These are phyloP conservation scores for Blumeriella jaapii DNA, from an alignment of 2,329 filamentous ascomycete species.

Conservation along the genomic window DNA sequence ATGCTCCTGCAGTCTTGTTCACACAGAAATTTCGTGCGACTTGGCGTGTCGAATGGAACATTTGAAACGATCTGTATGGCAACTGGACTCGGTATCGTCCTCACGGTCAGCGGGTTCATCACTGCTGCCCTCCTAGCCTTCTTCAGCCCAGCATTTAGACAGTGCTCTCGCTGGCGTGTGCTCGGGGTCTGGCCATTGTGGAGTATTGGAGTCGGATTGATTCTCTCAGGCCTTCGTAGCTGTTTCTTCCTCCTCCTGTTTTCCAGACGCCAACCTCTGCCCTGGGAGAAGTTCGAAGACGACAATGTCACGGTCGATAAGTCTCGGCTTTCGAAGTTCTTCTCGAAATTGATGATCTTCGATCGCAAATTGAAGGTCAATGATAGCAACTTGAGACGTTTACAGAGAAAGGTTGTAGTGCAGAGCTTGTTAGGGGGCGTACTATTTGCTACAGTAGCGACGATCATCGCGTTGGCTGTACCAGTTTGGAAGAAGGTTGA, in stretches of 20 bases:
- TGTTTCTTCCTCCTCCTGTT: conserved; percentile 39
- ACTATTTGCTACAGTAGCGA: conserved; percentile 59
- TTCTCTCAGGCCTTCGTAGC: conserved; percentile 34
- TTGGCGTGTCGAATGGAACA: conserved; percentile 42
- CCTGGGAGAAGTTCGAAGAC: conserved; percentile 38
- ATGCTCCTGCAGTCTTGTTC: conserved; percentile 37
- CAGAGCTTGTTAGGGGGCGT: conserved; percentile 55
- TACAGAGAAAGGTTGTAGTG: conserved; percentile 35
- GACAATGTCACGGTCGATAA: conserved; percentile 7
- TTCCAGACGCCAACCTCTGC: conserved; percentile 34
- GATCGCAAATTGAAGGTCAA: conserved; percentile 36
- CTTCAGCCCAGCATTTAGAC: conserved; percentile 28
- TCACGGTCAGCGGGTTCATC: conserved; percentile 31
- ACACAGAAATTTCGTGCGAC: conserved; percentile 38
- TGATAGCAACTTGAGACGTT: conserved; percentile 31
- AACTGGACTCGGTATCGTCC: conserved; percentile 32
- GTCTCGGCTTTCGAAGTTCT: conserved; percentile 21
- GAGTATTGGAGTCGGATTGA: conserved; percentile 33
- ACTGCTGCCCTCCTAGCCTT: conserved; percentile 32
- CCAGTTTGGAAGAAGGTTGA: conserved; percentile 31
- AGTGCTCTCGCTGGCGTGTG: conserved; percentile 31
- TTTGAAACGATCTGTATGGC: conserved; percentile 38
- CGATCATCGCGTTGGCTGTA: conserved; percentile 46
- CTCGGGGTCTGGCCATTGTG: conserved; percentile 36
- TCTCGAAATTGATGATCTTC: conserved; percentile 36